Conservation (phyloP, 495 filamentous ascomycete genomes). For the Friedmanniomyces endolithicus region DNA sequence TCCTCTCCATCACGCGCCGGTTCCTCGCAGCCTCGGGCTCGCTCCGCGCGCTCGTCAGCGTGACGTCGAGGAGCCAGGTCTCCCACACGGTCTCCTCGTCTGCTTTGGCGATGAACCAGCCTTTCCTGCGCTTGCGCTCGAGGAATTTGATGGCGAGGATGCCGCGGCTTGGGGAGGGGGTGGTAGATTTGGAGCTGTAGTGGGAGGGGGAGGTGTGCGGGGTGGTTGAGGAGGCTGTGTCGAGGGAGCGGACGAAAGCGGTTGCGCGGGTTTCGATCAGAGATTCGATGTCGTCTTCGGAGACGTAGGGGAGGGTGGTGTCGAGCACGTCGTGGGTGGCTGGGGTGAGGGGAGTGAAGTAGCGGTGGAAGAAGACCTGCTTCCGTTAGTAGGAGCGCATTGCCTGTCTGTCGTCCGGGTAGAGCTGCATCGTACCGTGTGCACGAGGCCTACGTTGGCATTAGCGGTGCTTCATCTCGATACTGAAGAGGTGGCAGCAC, state of each 20-base stretch:
- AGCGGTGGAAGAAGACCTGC: conserved; percentile 99
- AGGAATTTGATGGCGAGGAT: conserved; percentile 85
- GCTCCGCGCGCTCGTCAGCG: conserved; percentile 73
- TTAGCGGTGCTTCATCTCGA: neutral
- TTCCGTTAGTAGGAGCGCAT: too few relatives aligned
- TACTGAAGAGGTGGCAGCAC: conserved; percentile 33
- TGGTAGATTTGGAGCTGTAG: conserved; percentile 30
- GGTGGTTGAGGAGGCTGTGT: conserved; percentile 35
- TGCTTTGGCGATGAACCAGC: conserved; percentile 61
- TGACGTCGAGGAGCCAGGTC: conserved; percentile 84
- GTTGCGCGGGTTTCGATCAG: conserved; percentile 79
- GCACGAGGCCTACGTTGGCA: conserved; percentile 58
- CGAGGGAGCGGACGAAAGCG: conserved; percentile 53
- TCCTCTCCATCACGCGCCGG: conserved; percentile 73
- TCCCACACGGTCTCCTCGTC: conserved; percentile 97
- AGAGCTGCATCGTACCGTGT: too few relatives aligned
- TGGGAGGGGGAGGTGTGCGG: conserved; percentile 10
- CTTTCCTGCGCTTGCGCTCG: conserved; percentile 76
- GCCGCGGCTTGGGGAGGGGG: conserved; percentile 37
- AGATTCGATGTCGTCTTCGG: conserved; percentile 81
- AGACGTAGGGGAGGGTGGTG: conserved; percentile 76
- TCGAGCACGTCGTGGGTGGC: conserved; percentile 81
- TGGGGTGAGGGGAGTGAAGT: conserved; percentile 79
- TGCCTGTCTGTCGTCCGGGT: too few relatives aligned
- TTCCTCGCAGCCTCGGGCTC: conserved; percentile 35